These are phyloP conservation scores for Colletotrichum chrysophilum DNA, from an alignment of 2,329 filamentous ascomycete genomes.

Conservation along the genomic window DNA sequence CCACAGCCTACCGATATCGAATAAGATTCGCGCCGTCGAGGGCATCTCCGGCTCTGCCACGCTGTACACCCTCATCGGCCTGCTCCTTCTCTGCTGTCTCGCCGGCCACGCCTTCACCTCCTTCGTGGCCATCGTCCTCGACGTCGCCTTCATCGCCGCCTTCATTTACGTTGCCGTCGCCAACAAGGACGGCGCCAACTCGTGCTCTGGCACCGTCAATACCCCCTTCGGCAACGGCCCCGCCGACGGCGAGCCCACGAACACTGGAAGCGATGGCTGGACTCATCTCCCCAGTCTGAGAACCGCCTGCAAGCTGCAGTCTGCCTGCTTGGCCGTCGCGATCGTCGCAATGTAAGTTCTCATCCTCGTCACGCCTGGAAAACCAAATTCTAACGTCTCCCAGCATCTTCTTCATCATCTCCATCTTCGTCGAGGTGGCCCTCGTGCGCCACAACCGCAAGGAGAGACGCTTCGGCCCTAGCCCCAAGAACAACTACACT, in stretches of 20 bases:
- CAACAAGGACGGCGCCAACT: conserved; percentile 71
- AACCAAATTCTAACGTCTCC: not conserved
- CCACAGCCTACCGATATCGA: conserved; percentile 67
- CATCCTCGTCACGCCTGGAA: not conserved
- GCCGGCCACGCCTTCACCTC: conserved; percentile 78
- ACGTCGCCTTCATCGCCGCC: conserved; percentile 75
- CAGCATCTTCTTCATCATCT: conserved; percentile 77
- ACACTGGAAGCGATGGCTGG: conserved; percentile 54
- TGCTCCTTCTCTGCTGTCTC: conserved; percentile 79
- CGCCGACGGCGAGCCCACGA: conserved; percentile 50
- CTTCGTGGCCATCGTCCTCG: conserved; percentile 74
- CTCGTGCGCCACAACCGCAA: conserved; percentile 75
- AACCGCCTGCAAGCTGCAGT: conserved; percentile 75
- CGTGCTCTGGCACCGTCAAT: conserved; percentile 64
- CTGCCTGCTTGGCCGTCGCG: conserved; percentile 76
- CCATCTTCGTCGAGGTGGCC: conserved; percentile 70
- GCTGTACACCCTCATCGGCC: conserved; percentile 75
- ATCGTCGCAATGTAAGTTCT: conserved; percentile 73
- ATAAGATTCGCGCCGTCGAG: conserved; percentile 74
- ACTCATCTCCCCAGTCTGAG: conserved; percentile 50
- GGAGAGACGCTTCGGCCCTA: conserved; percentile 72
- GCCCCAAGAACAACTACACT: conserved; percentile 62
- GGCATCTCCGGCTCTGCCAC: conserved; percentile 78
- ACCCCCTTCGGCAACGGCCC: conserved; percentile 74
- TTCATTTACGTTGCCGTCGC: conserved; percentile 85